Percentiles rank a stretch among this genome's conserved stretches.
These are phyloP conservation scores for Pythium coloratum DNA, from an alignment of 352 stramenopile species.

Conservation along the genomic window DNA sequence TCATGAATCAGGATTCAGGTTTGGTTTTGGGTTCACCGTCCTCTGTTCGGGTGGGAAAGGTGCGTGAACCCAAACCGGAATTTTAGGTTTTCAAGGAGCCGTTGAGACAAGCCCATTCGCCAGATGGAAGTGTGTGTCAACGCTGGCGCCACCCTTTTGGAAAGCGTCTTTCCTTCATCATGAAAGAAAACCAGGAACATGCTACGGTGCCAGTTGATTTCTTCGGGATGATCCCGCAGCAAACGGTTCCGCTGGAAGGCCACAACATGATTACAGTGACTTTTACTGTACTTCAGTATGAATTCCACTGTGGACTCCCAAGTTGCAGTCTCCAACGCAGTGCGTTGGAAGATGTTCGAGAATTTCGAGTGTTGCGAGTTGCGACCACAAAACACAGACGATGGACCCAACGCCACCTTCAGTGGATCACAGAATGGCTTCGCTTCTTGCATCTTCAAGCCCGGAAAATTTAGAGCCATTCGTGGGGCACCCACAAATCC, in stretches of 20 bases:
- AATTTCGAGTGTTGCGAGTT: too few relatives aligned
- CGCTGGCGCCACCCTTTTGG: background rate
- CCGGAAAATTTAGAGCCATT: background rate
- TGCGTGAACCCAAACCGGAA: background rate
- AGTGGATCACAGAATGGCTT: background rate
- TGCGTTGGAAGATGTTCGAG: too few relatives aligned
- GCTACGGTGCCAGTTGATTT: conserved; percentile 2
- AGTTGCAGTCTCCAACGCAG: too few relatives aligned
- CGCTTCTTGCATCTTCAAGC: background rate
- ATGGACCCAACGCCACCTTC: background rate
- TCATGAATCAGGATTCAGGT: conserved; percentile 7
- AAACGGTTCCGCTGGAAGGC: background rate
- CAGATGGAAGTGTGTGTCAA: background rate
- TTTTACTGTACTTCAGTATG: too few relatives aligned
- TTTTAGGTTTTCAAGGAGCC: background rate
- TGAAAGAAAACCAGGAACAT: background rate
- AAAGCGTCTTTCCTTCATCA: background rate
- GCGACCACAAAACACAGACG: background rate
- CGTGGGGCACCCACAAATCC: background rate
- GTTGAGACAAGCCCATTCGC: background rate
- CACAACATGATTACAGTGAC: too few relatives aligned
- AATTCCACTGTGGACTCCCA: too few relatives aligned
- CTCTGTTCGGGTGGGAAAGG: conserved; percentile 1
- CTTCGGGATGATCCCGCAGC: background rate
- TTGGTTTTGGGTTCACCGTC: background rate